Percentiles rank a stretch among this genome's conserved stretches.
These are phyloP conservation scores for Aegilops umbellulata DNA, from an alignment of 176 grass and related monocot species.

Conservation along the genomic window DNA sequence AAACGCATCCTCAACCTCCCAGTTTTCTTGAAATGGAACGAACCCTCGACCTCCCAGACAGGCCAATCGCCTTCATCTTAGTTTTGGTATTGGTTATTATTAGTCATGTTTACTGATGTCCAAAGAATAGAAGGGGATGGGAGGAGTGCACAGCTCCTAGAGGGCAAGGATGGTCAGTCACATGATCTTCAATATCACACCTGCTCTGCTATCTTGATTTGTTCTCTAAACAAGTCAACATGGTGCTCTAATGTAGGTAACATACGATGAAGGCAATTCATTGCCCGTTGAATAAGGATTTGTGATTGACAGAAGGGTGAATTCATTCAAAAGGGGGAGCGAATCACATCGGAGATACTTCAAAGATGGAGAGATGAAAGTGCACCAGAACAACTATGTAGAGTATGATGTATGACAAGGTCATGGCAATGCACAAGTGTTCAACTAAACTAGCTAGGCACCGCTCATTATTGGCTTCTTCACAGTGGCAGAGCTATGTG, in stretches of 20 bases:
- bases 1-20: too few relatives aligned
- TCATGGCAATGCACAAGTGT: too few relatives aligned
- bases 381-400: too few relatives aligned
- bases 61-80: neutral
- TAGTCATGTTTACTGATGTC: neutral
- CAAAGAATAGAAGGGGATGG: neutral
- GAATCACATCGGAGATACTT: too few relatives aligned
- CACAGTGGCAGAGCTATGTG: too few relatives aligned
- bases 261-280: neutral
- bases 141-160: neutral
- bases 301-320: too few relatives aligned
- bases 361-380: too few relatives aligned
- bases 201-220: neutral
- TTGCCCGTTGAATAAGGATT: neutral
- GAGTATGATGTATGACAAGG: too few relatives aligned
- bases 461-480: neutral
- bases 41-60: neutral
- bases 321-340: too few relatives aligned
- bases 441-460: neutral
- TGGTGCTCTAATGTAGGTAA: neutral
- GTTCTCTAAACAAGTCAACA: neutral
- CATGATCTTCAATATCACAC: neutral
- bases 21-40: too few relatives aligned
- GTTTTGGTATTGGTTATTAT: neutral
- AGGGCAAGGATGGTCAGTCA: neutral